Evolutionary conservation across 1,139 yeast genomes (phyloP), one percentile per base, ranked within the genome.

Genomic region (Spencermartinsiella ligniputridi): DNA sequence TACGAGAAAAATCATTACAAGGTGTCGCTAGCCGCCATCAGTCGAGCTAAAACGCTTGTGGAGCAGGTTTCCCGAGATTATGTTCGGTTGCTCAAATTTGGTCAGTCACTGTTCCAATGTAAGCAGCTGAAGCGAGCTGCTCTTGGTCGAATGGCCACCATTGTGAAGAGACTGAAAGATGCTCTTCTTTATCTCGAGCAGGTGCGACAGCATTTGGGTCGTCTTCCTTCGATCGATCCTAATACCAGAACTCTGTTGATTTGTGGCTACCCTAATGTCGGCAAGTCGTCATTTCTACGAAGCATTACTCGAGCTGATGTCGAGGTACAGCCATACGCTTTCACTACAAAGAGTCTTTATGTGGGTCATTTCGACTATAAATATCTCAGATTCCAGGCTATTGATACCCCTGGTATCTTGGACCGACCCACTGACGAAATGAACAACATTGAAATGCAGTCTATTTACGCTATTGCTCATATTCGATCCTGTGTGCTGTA

Each of bases 391-490:
- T 92, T 92, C 75, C 99, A 92, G 72, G 98, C 97, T 46, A 92
- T 92, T 63, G 99, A 92, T 69, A 92, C 99, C 27, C 99, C 99
- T 22, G 99, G 99, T 74, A 90, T 92, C 62, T 75, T 92, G 65
- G 99, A 92, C 69, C 83, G 97, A 69, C 98, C 98, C 50, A 89
- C 97, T 39, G 99, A 92, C 68, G 97, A 92, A 67, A 94, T 92
- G 99, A 94, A 90, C 74, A 92, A 94, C 70, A 94, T 92, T 67
- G 99, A 92, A 74, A 92, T 92, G 98, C 99, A 92, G 73, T 84
- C 96, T 46, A 90, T 92, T 62, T 92, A 94, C 63, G 98, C 98
- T 50, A 88, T 92, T 75, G 98, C 98, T 33, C 98, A 92, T 69
- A 80, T 92, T 67, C 80, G 98, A 64, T 89, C 97, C 19, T 88